Conservation (phyloP, 2,329 filamentous ascomycete species). For the Aaosphaeria arxii region DNA sequence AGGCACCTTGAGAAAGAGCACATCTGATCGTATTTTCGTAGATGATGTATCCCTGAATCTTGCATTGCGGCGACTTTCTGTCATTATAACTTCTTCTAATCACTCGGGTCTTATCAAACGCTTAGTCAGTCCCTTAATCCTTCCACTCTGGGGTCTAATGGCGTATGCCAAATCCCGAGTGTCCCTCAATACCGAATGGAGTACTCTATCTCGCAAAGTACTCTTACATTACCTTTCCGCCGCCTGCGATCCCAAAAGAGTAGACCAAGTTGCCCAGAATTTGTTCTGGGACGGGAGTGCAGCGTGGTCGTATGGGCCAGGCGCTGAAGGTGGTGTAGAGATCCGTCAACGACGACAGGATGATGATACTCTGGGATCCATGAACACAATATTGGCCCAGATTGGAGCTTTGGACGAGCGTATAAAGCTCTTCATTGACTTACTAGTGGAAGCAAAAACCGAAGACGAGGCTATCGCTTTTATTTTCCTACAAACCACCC, state of each 20-base stretch:
- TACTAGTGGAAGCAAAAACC: constrained; percentile 50
- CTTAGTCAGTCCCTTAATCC: constrained; percentile 56
- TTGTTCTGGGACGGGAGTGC: constrained; percentile 54
- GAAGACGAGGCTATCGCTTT: constrained; percentile 55
- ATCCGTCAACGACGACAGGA: constrained; percentile 65
- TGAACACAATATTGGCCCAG: constrained; percentile 61
- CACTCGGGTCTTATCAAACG: constrained; percentile 64
- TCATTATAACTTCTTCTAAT: constrained; percentile 61
- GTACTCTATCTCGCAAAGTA: constrained; percentile 17
- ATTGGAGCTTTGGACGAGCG: constrained; percentile 27
- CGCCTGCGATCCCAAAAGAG: constrained; percentile 50
- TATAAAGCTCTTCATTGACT: constrained; percentile 18
- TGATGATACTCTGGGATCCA: constrained; percentile 80
- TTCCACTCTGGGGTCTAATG: constrained; percentile 63
- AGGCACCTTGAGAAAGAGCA: constrained; percentile 44
- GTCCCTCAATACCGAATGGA: constrained; percentile 25
- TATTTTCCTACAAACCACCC: constrained; percentile 60
- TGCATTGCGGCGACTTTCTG: constrained; percentile 55
- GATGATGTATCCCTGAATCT: constrained; percentile 46
- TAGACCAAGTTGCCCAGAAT: constrained; percentile 51
- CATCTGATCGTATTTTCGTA: constrained; percentile 48
- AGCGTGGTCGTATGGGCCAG: constrained; percentile 54
- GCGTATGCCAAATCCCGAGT: constrained; percentile 46
- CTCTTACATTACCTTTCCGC: constrained; percentile 53
- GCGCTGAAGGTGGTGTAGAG: constrained; percentile 50